Evolutionary conservation across 208 protist genomes (phyloP), one percentile per base, ranked within the genome.

Genomic region (Trypanosoma caninum): DNA sequence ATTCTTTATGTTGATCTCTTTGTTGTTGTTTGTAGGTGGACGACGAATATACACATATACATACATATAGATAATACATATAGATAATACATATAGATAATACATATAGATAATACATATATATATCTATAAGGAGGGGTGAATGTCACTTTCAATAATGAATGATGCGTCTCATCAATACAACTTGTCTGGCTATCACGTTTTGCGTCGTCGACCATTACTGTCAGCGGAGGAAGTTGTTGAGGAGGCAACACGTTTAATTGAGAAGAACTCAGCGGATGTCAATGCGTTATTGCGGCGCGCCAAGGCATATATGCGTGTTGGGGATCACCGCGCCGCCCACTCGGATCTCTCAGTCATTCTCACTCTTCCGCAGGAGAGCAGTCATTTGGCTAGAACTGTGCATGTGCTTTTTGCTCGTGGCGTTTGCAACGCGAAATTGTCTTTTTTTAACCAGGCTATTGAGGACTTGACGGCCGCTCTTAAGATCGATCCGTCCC

Each of bases 401-500:
- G 31, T 59, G 1, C 8, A 52, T 33, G 51, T 54, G 10, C 48
- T 64, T 31, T 76, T 82, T 63, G 78, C 75, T 66, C 69, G 69
- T n/a, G 82, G 78, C 18, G 48, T 83, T 27, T 89, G 78, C 56
- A 52, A 59, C 11, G 72, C 78, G 23, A 79, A 74, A 13, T 47
- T 94, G 14, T 65, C 76, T n/a, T 57, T 69, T 6, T 30, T 87
- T 16, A 74, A 88, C 18, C 64, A 59, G 8, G 91, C 87, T 4
- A 65, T 92, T 23, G 72, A 33, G 2, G 86, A 91, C 45, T 91
- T 90, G 34, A 72, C 69, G 0, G 64, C 62, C 11, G 84, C 88
- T 9, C 78, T 96, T 57, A 69, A 79, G 11, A 42, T 62, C 27
- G 65, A 80, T 46, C 80, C 87, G 25, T 47, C 23, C 3, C 78